Base-by-base conservation (phyloP, 2,329 filamentous ascomycete species). In the Macrophomina pseudophaseolina region DNA sequence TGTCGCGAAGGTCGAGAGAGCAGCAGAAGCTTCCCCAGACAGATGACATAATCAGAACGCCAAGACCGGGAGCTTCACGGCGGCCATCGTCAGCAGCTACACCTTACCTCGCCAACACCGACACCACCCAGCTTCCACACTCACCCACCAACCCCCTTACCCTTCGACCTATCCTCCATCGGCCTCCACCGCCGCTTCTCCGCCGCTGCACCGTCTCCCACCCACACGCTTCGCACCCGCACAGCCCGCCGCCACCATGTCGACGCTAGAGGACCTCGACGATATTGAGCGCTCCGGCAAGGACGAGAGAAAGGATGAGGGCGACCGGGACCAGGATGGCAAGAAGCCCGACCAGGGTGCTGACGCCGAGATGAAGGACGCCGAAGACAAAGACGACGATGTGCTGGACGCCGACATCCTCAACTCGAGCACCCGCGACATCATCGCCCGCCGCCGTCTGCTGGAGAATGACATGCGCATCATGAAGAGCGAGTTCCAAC, bases 401-500 rank as follows among this genome's bases (percentile, higher is more conserved):
- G 86, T 94, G 65, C 86, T 99, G 70, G 94, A 98, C 80, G 90
- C 94, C 66, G 95, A 99, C 83, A 94, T 99, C 74, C 87, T 98
- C 68, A 90, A 88, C 79, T 90, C 96, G 73, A 94, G 91, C 84
- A 98, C 95, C 83, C 89, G 93, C 83, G 95, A 99, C 83, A 96
- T 99, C 75, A 86, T 92, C 75, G 97, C 93, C 74, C 88, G 95
- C 80, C 91, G 90, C 84, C 90, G 94, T 76, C 86, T 99, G 76
- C 85, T 99, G 71, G 95, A 99, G 81, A 99, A 99, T 81, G 95
- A 99, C 81, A 91, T 95, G 75, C 88, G 95, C 75, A 98, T 99
- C 82, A 98, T 99, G 93, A 94, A 91, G 86, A 97, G 93, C 85
- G 95, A 99, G 81, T 93, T 89, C 74, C 94, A 97, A 78, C 90